Evolutionary conservation across 495 filamentous ascomycete genomes (phyloP), one percentile per base, ranked within the genome.

Genomic region (Aspergillus conjunctus): DNA sequence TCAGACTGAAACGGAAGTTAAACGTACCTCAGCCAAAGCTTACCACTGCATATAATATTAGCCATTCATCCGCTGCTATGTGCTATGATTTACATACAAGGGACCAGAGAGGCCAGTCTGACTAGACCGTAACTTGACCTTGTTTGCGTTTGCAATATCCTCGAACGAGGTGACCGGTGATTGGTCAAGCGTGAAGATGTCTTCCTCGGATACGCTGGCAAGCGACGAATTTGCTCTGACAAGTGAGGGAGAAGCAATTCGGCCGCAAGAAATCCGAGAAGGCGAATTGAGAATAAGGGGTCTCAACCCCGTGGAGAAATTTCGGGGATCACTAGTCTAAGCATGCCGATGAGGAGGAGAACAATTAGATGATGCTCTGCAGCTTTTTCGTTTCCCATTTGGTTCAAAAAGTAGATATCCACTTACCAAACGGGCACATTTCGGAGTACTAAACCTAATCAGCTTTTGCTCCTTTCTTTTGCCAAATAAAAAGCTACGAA

Each of bases 11-110:
- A 37, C 21, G 32, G n/a, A 26, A 10, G 8, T 18, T 55, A 15
- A 11, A 50, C 44, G 14, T 51, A 69, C 66, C 66, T 58, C 3
- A 69, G 51, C 66, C 66, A 69, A 31, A 60, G 46, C 18, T 54
- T 51, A 21, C 55, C 56, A 62, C 66, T 62, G 17, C 18, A 39
- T 18, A n/a, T n/a, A 30, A 51, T 14, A 39, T 67, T 51, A 67
- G 58, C 50, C 15, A 41, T 41, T 41, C 15, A 9, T 41, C 37
- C 37, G 37, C 11, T 41, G 37, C 4, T 43, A 8, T 12, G 21
- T 30, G n/a, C 33, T 26, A 17, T 55, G 34, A 11, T 43, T 44
- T 55, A 12, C 52, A 43, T 43, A 55, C 52, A 55, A 41, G 17
- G 18, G 26, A 26, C 20, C 34, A 53, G 8, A 5, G 12, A 10